Conservation (phyloP, 2,329 filamentous ascomycete genomes). For the Dryadomyces quercivorus region DNA sequence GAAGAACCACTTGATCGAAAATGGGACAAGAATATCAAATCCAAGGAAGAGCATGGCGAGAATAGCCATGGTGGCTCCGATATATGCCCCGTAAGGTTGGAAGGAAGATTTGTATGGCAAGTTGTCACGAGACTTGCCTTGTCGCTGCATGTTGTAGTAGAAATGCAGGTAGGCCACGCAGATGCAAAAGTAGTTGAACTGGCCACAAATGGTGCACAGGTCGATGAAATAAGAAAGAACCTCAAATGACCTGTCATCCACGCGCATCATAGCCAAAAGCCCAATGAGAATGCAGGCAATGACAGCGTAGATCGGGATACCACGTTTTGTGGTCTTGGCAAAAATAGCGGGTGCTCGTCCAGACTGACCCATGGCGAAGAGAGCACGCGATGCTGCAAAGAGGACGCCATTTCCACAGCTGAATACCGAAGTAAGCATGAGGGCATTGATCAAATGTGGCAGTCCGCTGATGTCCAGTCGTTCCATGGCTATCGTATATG, state of each 20-base stretch:
- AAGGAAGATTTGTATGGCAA: constrained; percentile 41
- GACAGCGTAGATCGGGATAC: constrained; percentile 54
- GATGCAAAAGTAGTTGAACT: constrained; percentile 45
- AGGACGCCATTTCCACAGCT: constrained; percentile 50
- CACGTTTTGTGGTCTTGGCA: constrained; percentile 37
- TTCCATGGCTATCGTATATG: constrained; percentile 44
- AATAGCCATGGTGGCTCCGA: constrained; percentile 5
- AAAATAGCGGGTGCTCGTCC: constrained; percentile 31
- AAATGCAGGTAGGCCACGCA: constrained; percentile 47
- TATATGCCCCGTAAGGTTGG: constrained; percentile 9
- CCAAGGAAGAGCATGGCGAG: constrained; percentile 2
- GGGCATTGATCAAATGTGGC: constrained; percentile 48
- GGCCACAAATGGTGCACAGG: constrained; percentile 46
- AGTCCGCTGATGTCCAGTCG: constrained; percentile 37
- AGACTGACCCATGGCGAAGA: constrained; percentile 46
- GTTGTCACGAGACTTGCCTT: constrained; percentile 38
- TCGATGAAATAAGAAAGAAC: constrained; percentile 50
- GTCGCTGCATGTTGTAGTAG: constrained; percentile 40
- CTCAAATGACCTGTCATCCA: constrained; percentile 38
- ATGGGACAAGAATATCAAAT: background rate
- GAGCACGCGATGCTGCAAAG: constrained; percentile 46
- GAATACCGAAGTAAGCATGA: constrained; percentile 46
- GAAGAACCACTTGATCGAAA: constrained; percentile 5
- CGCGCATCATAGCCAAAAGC: constrained; percentile 50
- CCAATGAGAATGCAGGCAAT: constrained; percentile 44